Conservation (phyloP, 306 rosid genomes). For the Psophocarpus tetragonolobus region DNA sequence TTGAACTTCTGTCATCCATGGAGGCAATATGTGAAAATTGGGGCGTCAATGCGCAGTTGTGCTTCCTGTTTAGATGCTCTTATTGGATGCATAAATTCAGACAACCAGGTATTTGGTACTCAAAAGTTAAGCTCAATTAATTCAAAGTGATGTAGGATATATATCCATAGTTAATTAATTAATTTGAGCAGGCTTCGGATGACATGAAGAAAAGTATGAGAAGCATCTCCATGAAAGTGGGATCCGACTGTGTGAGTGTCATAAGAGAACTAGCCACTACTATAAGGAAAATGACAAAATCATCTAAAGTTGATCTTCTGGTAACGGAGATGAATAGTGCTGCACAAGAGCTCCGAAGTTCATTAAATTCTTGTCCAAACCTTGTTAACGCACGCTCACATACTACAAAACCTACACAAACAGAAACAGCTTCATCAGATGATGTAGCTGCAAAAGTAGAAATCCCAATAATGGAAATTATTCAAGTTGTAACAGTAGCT, state of each 20-base stretch:
- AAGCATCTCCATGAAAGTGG: constrained; percentile 45
- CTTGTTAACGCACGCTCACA: not conserved
- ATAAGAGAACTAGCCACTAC: constrained; percentile 58
- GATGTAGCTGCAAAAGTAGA: not conserved
- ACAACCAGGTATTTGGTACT: constrained; percentile 71
- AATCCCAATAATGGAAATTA: constrained; percentile 49
- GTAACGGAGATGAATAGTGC: constrained; percentile 60
- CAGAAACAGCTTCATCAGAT: not conserved
- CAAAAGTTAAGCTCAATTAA: too few species aligned
- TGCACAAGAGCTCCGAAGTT: constrained; percentile 53
- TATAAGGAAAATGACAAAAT: constrained; percentile 63
- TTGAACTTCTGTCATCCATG: constrained; percentile 90
- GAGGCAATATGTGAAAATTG: constrained; percentile 76
- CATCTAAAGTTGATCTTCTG: constrained; percentile 47
- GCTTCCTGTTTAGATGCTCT: constrained; percentile 85
- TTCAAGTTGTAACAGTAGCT: constrained; percentile 62
- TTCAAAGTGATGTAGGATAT: too few species aligned
- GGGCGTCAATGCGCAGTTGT: constrained; percentile 68
- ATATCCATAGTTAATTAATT: not conserved
- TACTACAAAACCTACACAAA: not conserved
- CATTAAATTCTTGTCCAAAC: constrained; percentile 52
- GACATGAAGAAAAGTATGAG: constrained; percentile 51
- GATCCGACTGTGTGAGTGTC: constrained; percentile 47
- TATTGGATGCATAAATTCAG: constrained; percentile 60
- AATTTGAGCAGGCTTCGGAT: constrained; percentile 50